Percentiles rank a stretch among this genome's conserved stretches.
Evolutionary conservation across 2,329 filamentous ascomycete genomes (phyloP).

Genomic region (Orbilia quercus): DNA sequence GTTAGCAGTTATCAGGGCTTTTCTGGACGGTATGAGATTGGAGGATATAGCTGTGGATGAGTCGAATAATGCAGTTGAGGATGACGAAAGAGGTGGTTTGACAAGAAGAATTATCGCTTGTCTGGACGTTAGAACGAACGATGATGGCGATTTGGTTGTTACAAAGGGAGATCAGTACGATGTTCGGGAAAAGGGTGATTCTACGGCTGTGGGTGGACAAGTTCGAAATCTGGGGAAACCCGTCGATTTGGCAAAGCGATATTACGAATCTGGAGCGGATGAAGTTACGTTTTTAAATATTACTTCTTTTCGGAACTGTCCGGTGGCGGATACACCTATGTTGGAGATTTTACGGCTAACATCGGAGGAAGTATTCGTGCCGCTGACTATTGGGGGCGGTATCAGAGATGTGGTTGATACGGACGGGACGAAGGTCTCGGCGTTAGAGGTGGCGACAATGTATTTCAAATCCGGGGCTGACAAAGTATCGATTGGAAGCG

Average conservation of each 20-base stretch:
- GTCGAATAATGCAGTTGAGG: constrained; percentile 37
- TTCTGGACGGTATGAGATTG: constrained; percentile 74
- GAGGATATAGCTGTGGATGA: constrained; percentile 49
- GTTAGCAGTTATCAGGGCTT: constrained; percentile 82
- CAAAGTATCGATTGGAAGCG: constrained; percentile 96
- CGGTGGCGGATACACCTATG: constrained; percentile 92
- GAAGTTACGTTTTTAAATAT: constrained; percentile 99
- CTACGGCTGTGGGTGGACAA: constrained; percentile 63
- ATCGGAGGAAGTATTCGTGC: constrained; percentile 92
- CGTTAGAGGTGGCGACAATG: constrained; percentile 91
- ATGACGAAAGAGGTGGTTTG: constrained; percentile 72
- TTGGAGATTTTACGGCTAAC: constrained; percentile 88
- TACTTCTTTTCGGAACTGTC: constrained; percentile 95
- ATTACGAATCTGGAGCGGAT: constrained; percentile 96
- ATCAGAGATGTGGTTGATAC: constrained; percentile 92
- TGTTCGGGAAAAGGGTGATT: constrained; percentile 83
- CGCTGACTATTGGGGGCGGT: constrained; percentile 92
- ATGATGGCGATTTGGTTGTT: constrained; percentile 92
- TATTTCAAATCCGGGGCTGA: constrained; percentile 98
- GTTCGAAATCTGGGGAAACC: constrained; percentile 97
- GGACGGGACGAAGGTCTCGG: constrained; percentile 85
- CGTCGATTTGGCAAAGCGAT: constrained; percentile 89
- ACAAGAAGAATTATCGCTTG: constrained; percentile 96
- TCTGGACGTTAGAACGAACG: constrained; percentile 93
- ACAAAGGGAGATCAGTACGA: constrained; percentile 99